Base-by-base conservation (phyloP, 139 green algal species). In the Pseudopediastrum boryanum region DNA sequence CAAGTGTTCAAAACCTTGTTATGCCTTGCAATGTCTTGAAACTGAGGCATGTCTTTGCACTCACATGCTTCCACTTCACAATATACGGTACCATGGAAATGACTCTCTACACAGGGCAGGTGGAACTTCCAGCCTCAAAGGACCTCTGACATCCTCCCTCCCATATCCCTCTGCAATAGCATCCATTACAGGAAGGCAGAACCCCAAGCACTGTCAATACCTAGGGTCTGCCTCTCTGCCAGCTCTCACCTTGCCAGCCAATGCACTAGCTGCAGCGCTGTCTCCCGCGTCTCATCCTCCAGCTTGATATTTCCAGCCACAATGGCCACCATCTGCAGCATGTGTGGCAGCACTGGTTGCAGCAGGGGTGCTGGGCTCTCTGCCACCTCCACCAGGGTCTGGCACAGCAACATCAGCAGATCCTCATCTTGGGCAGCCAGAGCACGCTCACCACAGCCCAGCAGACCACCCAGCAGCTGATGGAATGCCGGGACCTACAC, bases 201-300 rank as follows among this genome's bases (percentile, higher is more conserved):
- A n/a, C n/a, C n/a, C n/a, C n/a, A n/a, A n/a, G n/a, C n/a, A n/a
- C n/a, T n/a, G n/a, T n/a, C n/a, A n/a, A n/a, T n/a, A n/a, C n/a
- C n/a, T n/a, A n/a, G n/a, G n/a, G n/a, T n/a, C n/a, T n/a, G n/a
- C n/a, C n/a, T n/a, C n/a, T 19, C 50, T 19, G 19, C 19, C 50
- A 41, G 16, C 0, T 13, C 75, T 51, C 54, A 93, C 76, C 76
- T 73, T 21, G 87, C 85, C 21, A 91, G 27, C 85, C 83, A 90
- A 25, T 87, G 71, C 27, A 94, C 19, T 27, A 95, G 72, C 78
- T 93, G 84, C 77, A 92, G 73, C 46, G 88, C 90, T 43, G 85
- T 68, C 63, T 90, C 83, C 7, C 91, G 82, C 0, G 86, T 92
- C 63, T 64, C 67, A 38, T 85, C 77, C 54, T 90, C 89, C 46